phyloP scores from a whole-genome alignment of 164 flowering plant species.

The Litsea cubeba region DNA sequence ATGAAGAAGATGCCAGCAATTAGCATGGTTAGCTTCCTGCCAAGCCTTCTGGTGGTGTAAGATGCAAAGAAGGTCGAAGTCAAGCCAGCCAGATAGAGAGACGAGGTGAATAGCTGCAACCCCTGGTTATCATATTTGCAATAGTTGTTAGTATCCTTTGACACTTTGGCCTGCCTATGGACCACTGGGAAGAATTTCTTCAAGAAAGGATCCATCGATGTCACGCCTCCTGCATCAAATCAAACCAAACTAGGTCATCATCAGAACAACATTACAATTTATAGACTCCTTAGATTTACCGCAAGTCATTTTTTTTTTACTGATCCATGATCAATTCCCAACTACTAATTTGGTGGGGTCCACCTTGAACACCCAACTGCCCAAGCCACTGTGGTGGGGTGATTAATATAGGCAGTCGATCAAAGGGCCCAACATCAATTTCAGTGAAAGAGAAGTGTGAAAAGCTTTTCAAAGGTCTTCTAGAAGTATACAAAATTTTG shows the following conservation, averaged over 20 bases:
- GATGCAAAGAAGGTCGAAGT: conserved; percentile 84
- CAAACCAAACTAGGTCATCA: background rate
- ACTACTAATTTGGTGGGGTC: too few species aligned
- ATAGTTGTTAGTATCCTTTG: conserved; percentile 56
- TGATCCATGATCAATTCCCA: background rate
- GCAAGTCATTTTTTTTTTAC: background rate
- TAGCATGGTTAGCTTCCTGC: conserved; percentile 70
- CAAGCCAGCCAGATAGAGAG: conserved; percentile 78
- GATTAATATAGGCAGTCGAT: too few species aligned
- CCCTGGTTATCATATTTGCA: conserved; percentile 93
- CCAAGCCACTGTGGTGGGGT: too few species aligned
- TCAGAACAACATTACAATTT: too few species aligned
- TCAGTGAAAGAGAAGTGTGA: too few species aligned
- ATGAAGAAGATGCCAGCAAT: conserved; percentile 80
- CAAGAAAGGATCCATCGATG: conserved; percentile 72
- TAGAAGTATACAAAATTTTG: too few species aligned
- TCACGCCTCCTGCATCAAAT: conserved; percentile 73
- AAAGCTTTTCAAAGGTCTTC: too few species aligned
- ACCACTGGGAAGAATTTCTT: conserved; percentile 81
- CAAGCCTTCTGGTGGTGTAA: conserved; percentile 70
- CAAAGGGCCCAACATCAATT: too few species aligned
- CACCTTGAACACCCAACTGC: too few species aligned
- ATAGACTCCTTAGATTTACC: too few species aligned
- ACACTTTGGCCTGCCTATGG: conserved; percentile 24
- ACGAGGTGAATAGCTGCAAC: conserved; percentile 83